Conservation (phyloP, 441 rosid species). For the Corymbia calophylla region DNA sequence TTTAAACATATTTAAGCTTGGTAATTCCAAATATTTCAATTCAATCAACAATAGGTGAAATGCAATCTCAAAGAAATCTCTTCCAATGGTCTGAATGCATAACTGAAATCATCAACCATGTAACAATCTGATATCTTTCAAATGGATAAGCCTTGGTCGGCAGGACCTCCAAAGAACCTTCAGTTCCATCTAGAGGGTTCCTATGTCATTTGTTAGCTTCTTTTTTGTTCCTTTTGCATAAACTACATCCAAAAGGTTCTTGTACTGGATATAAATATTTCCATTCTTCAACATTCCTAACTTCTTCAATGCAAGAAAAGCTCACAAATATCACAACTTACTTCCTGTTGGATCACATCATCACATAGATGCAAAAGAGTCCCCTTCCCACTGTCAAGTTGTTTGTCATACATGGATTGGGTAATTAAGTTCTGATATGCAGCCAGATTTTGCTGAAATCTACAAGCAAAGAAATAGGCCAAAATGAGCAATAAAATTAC, state of each 20-base stretch:
- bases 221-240: neutral
- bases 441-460: constrained; percentile 81
- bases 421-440: constrained; percentile 86
- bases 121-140: neutral
- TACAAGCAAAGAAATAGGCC: constrained; percentile 13
- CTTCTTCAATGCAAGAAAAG: neutral
- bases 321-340: constrained; percentile 12
- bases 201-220: neutral
- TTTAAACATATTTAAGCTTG: neutral
- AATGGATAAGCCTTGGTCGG: neutral
- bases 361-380: constrained; percentile 85
- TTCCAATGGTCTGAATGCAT: neutral
- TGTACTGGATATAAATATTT: neutral
- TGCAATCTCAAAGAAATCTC: neutral
- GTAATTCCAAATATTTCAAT: neutral
- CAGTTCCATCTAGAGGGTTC: neutral
- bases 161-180: neutral
- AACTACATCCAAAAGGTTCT: neutral
- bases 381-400: constrained; percentile 75
- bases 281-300: neutral
- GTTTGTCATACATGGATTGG: constrained; percentile 83
- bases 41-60: neutral
- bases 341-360: constrained; percentile 81
- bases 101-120: neutral
- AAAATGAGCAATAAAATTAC: neutral